Base-by-base conservation (phyloP, 179 eudicot species). In the Gypsophila paniculata region DNA sequence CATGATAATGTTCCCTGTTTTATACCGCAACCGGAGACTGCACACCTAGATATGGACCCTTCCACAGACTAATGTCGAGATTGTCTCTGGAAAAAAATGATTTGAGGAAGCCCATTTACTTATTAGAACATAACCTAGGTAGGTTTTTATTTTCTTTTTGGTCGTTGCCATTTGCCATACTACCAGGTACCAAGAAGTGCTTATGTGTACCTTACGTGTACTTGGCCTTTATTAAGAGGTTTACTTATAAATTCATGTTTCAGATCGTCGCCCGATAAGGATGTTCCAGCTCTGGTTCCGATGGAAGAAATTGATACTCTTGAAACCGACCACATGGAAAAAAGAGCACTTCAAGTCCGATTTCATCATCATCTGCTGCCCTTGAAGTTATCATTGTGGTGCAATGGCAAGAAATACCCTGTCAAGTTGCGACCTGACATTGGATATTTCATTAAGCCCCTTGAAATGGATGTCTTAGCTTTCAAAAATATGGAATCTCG, bases 301-400 rank as follows among this genome's bases (percentile, higher is more conserved):
- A 88, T 90, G 96, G 89, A 95, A 76, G 95, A 84, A 74, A 88
- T 92, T 66, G 65, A 67, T 72, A 72, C 61, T 44, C 91, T 95
- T 46, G 88, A 82, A 76, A 90, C 95, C 77, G 84, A 89, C 78
- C 84, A 87, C 75, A 86, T 70, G 32, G 69, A 69, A 57, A 82
- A 81, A 77, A 82, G 89, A 77, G 73, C 74, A 39, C 72, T 94
- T 68, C 91, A 94, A 61, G 96, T 91, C 76, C 91, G 82, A 66
- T 94, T 94, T 75, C 84, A 85, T 81, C 99, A 95, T 78, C 99
- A 95, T 85, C 91, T 95, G 65, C 88, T 91, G 65, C 97, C 97
- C 38, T 69, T 95, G 82, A 91, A 92, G 86, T 81, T 95, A 75
- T 81, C 82, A 44, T 72, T 95, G 64, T 77, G 81, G 81, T 90